Conservation (phyloP, 208 protist genomes). For the Leishmania guyanensis region DNA sequence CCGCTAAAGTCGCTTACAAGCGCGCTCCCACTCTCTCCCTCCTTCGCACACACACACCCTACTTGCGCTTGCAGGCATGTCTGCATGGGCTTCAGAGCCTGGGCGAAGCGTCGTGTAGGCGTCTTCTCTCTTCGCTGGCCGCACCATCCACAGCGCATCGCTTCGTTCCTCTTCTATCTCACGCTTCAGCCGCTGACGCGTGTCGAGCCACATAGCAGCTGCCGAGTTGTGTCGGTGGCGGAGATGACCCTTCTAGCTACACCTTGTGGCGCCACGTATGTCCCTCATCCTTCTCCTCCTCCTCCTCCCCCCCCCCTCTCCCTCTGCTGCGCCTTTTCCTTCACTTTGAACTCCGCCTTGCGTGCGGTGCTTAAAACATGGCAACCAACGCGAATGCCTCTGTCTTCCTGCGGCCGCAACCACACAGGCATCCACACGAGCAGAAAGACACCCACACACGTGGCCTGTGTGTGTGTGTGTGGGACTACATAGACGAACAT, state of each 20-base stretch:
- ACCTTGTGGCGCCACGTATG: no score
- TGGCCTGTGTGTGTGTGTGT: not conserved
- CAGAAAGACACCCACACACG: not conserved
- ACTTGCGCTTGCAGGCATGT: not conserved
- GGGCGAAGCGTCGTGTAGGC: not conserved
- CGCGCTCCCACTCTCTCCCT: not conserved
- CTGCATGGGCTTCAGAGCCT: not conserved
- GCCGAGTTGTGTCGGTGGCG: no score
- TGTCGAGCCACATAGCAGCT: not conserved
- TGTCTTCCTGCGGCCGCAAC: no score
- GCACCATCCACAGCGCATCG: not conserved
- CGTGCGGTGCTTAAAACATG: no score
- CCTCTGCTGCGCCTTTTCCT: not conserved
- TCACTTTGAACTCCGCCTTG: not conserved
- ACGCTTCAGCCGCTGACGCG: not conserved
- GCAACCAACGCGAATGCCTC: no score
- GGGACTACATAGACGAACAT: not conserved
- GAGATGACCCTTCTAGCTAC: no score
- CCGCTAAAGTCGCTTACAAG: not conserved
- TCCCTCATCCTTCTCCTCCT: not conserved
- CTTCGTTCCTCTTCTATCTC: no score
- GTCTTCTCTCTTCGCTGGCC: not conserved
- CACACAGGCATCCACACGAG: not conserved
- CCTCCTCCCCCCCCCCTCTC: not conserved
- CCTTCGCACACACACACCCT: not conserved